A percentile compares a stretch with the other conserved stretches of the same genome.
These are phyloP conservation scores for Evansstolkia leycettana DNA, from an alignment of 495 filamentous ascomycete species.

Conservation along the genomic window DNA sequence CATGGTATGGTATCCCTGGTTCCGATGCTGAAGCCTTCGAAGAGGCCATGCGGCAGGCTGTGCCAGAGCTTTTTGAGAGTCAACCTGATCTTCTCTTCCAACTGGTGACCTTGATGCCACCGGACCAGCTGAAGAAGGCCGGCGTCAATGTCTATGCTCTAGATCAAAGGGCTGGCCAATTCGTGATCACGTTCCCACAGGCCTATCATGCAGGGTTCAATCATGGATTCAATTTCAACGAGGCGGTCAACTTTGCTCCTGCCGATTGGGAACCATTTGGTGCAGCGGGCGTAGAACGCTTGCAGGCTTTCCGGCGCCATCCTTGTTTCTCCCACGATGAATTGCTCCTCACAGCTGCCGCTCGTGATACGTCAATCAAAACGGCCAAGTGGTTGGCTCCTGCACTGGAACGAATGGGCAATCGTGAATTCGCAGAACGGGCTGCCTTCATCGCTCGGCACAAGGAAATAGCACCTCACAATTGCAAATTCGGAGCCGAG, in stretches of 20 bases:
- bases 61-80: conserved; percentile 92
- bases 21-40: conserved; percentile 92
- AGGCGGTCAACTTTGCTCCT: conserved; percentile 97
- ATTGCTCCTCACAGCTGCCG: conserved; percentile 77
- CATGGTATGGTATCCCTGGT: conserved; percentile 96
- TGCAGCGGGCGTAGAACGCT: conserved; percentile 69
- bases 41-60: conserved; percentile 84
- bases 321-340: conserved; percentile 98
- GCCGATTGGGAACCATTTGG: conserved; percentile 95
- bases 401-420: conserved; percentile 63
- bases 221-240: conserved; percentile 97
- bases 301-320: conserved; percentile 79
- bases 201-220: conserved; percentile 92
- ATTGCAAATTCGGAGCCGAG: conserved; percentile 29
- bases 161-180: conserved; percentile 90
- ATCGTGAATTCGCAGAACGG: conserved; percentile 59
- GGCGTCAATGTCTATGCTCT: conserved; percentile 87
- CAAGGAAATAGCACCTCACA: conserved; percentile 36
- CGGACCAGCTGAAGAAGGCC: conserved; percentile 88
- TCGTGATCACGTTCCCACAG: conserved; percentile 90
- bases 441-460: conserved; percentile 55
- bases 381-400: conserved; percentile 92
- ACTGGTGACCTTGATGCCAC: conserved; percentile 85
- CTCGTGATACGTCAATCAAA: conserved; percentile 69
- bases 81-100: conserved; percentile 97